Percentiles rank a stretch among this genome's conserved stretches.
Evolutionary conservation across 192 early-diverging fungal species (phyloP).

Genomic region (Obelidium mucronatum): DNA sequence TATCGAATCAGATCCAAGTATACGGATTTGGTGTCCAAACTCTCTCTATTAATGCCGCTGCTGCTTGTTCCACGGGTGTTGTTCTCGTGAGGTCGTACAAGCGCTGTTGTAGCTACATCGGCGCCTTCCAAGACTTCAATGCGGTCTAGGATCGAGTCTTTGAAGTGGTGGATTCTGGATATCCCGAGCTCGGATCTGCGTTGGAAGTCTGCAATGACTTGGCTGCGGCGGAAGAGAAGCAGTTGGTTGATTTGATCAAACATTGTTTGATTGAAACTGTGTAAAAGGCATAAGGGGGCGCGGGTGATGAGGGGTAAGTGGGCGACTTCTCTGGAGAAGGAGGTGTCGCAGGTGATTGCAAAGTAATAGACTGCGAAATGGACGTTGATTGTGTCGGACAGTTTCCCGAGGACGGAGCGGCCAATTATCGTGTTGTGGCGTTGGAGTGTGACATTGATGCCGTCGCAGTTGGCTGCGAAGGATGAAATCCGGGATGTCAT

Average conservation of each 20-base stretch:
- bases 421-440: no score
- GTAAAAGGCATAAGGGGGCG: not conserved
- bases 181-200: not conserved
- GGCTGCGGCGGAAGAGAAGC: not conserved
- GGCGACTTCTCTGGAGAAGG: slow-evolving; percentile 42
- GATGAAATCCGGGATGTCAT: no score
- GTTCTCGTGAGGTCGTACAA: not conserved
- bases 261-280: not conserved
- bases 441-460: no score
- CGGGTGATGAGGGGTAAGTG: slow-evolving; percentile 26
- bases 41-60: no score
- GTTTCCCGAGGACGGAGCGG: no score
- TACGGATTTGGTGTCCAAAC: no score
- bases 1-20: no score
- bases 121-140: not conserved
- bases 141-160: not conserved
- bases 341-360: slow-evolving; percentile 11
- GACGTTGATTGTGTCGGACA: not conserved
- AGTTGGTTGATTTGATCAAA: not conserved
- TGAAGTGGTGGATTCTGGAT: not conserved
- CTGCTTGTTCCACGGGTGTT: no score
- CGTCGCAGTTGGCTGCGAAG: no score
- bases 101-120: not conserved
- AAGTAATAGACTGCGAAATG: slow-evolving; percentile 8
- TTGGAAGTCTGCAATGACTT: not conserved